Conservation (phyloP, 2,329 filamentous ascomycete genomes). For the Lecanosticta acicola region DNA sequence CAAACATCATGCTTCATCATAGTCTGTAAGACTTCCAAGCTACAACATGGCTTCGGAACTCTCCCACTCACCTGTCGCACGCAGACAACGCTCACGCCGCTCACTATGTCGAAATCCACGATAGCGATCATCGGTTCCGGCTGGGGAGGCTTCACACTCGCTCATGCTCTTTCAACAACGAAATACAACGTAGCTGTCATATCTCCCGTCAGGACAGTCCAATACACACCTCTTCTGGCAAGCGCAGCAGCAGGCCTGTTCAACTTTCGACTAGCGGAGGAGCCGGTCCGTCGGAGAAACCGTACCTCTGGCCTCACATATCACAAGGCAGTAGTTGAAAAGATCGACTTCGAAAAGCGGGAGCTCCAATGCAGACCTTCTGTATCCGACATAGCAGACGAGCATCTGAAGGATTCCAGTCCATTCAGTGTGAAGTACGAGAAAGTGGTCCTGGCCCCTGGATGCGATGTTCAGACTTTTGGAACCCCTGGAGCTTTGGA, state of each 20-base stretch:
- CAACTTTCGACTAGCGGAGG: constrained; percentile 37
- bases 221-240: constrained; percentile 43
- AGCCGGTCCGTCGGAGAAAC: constrained; percentile 37
- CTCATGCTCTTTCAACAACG: constrained; percentile 31
- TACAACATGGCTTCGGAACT: neutral
- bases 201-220: constrained; percentile 39
- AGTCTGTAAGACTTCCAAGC: no score
- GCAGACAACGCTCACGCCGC: neutral
- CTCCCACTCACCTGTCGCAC: neutral
- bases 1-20: no score
- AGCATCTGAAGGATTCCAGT: constrained; percentile 20
- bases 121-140: constrained; percentile 3
- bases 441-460: constrained; percentile 39
- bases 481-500: constrained; percentile 37
- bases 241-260: constrained; percentile 43
- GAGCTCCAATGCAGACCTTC: constrained; percentile 34
- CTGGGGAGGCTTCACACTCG: constrained; percentile 36
- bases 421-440: constrained; percentile 41
- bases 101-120: constrained; percentile 5
- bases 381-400: constrained; percentile 28
- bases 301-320: constrained; percentile 19
- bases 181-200: constrained; percentile 40
- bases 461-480: constrained; percentile 40
- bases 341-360: constrained; percentile 36
- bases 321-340: constrained; percentile 38